Conservation (phyloP, 129 eudicot species). For the Chrysanthemum lavandulifolium region DNA sequence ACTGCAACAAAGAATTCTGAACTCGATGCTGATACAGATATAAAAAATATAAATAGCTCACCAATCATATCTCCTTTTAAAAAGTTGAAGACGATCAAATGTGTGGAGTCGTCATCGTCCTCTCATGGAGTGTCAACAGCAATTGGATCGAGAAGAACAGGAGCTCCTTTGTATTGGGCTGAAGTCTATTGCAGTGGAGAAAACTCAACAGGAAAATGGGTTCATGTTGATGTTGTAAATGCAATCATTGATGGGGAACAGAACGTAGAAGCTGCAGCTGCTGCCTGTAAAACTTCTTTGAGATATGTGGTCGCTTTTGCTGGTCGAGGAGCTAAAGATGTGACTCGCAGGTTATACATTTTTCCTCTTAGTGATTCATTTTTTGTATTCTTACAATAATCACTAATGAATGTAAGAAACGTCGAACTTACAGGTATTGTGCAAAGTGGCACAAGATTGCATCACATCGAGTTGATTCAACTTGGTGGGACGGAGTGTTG, state of each 20-base stretch:
- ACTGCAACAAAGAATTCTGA: slow-evolving; percentile 47
- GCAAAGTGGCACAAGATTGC: slow-evolving; percentile 90
- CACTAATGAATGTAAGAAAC: background rate
- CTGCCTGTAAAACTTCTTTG: slow-evolving; percentile 81
- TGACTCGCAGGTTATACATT: slow-evolving; percentile 84
- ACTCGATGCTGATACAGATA: slow-evolving; percentile 19
- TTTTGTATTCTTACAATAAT: background rate
- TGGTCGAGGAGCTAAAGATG: slow-evolving; percentile 94
- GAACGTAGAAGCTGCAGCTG: slow-evolving; percentile 85
- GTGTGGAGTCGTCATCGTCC: slow-evolving; percentile 35
- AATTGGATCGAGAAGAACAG: slow-evolving; percentile 76
- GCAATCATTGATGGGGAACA: slow-evolving; percentile 81
- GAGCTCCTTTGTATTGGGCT: slow-evolving; percentile 92
- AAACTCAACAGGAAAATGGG: slow-evolving; percentile 88
- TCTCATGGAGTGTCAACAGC: slow-evolving; percentile 64
- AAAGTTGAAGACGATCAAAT: slow-evolving; percentile 40
- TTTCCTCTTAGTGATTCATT: background rate
- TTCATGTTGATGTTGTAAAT: slow-evolving; percentile 86
- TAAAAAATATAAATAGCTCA: slow-evolving; percentile 23
- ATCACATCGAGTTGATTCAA: slow-evolving; percentile 61
- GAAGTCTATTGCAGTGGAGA: slow-evolving; percentile 80
- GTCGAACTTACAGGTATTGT: slow-evolving; percentile 65
- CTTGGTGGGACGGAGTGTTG: slow-evolving; percentile 88
- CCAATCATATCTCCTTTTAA: slow-evolving; percentile 34
- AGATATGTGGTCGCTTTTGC: slow-evolving; percentile 96